Evolutionary conservation across 1,284 basidiomycete genomes (phyloP).

Genomic region (Moniliella sp.): DNA sequence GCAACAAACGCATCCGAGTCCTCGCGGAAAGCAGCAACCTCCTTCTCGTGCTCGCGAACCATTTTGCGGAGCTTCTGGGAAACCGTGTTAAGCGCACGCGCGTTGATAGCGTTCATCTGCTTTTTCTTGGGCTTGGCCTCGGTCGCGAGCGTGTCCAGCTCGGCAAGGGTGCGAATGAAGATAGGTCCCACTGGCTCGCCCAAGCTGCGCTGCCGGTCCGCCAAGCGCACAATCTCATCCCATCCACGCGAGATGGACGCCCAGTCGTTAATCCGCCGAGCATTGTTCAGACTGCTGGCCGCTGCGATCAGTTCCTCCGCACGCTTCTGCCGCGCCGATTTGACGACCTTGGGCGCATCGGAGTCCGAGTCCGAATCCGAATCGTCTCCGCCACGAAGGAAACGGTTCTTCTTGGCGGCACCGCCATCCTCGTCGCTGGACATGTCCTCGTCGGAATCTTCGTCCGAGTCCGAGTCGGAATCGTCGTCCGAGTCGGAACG

Average conservation of each 20-base stretch:
- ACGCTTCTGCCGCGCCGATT: conserved; percentile 67
- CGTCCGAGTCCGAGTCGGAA: conserved; percentile 6
- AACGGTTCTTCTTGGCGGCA: conserved; percentile 8
- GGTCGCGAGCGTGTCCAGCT: conserved; percentile 50
- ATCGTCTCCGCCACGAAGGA: conserved; percentile 28
- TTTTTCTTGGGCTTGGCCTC: conserved; percentile 51
- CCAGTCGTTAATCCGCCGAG: conserved; percentile 80
- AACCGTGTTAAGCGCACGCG: conserved; percentile 80
- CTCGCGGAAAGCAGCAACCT: conserved; percentile 57
- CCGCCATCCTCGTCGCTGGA: background rate
- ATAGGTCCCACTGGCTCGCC: conserved; percentile 68
- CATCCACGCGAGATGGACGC: conserved; percentile 76
- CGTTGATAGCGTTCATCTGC: conserved; percentile 87
- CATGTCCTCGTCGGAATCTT: conserved; percentile 4
- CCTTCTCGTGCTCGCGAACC: conserved; percentile 64
- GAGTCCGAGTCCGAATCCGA: conserved; percentile 48
- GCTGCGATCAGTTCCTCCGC: conserved; percentile 67
- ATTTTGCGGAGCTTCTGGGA: conserved; percentile 90
- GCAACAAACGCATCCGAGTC: no score
- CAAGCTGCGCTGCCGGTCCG: conserved; percentile 61
- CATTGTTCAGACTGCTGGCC: conserved; percentile 77
- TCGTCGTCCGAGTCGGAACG: conserved; percentile 11
- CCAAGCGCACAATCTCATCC: conserved; percentile 76
- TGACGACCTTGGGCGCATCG: conserved; percentile 50
- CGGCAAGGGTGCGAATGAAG: conserved; percentile 57